Evolutionary conservation across 176 grass and related monocot genomes (phyloP), one percentile per base, ranked within the genome.

Genomic region (Cenchrus fungigraminus): DNA sequence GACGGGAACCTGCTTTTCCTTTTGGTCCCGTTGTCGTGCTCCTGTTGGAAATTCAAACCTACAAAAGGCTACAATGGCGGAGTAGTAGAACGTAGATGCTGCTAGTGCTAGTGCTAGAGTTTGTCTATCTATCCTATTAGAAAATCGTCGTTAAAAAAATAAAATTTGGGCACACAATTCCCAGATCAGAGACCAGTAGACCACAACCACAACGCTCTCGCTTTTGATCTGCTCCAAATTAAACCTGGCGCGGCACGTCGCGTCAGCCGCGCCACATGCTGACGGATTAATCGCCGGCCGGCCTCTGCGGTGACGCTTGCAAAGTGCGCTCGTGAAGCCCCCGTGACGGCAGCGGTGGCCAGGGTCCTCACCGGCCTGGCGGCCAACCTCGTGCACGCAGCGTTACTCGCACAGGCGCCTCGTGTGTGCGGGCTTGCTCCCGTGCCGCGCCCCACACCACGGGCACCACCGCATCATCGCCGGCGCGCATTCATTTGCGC

Each of bases 11-110:
- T 25, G 51, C 79, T 70, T 70, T 70, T 14, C 11, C 51, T 70
- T 81, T 68, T 53, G 71, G 71, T 43, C 5, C 1, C 64, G 20
- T 29, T 82, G 52, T 44, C 52, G 51, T 45, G 20, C n/a, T 46
- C 66, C 37, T 58, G 79, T 29, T 82, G 52, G 52, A 12, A 71
- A 46, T 71, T 71, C 52, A 71, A 82, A 82, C 66, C 66, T 71
- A 58, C 65, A 54, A 40, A 40, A 12, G 9, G 72, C 12, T 32
- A 32, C 31, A 32, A 32, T 32, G 31, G 31, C 31, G 31, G 31
- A 32, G 31, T 32, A 32, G 31, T 32, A 32, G 31, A 32, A 32
- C 34, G 49, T 55, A 67, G 45, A 44, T 12, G 61, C 17, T 37
- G 46, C 3, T 32, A n/a, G 16, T 67, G 62, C 16, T 16, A 32